phyloP scores from a whole-genome alignment of 2,329 filamentous ascomycete species.

The Tothia fuscella region DNA sequence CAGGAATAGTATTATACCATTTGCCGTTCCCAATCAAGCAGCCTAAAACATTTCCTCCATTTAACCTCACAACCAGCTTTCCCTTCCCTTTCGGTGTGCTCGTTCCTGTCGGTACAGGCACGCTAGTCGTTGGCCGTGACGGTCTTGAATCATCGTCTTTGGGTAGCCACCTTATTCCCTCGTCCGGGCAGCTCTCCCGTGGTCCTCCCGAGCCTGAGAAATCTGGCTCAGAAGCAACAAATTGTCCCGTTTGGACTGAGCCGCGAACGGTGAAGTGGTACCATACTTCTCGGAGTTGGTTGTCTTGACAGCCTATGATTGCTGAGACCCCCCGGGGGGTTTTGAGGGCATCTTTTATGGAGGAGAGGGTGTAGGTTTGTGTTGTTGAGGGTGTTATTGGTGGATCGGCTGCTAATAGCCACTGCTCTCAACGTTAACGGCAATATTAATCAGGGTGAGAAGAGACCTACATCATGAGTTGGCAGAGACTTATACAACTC shows the following conservation, averaged over 20 bases:
- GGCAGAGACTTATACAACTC: slow-evolving; percentile 15
- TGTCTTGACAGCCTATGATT: slow-evolving; percentile 44
- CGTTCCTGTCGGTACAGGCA: slow-evolving; percentile 21
- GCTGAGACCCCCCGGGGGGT: slow-evolving; percentile 36
- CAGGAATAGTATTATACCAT: slow-evolving; percentile 47
- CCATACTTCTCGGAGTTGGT: slow-evolving; percentile 42
- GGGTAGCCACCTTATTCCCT: slow-evolving; percentile 53
- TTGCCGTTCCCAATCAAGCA: slow-evolving; percentile 55
- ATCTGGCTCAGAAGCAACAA: slow-evolving; percentile 44
- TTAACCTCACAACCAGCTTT: slow-evolving; percentile 42
- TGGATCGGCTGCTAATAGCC: slow-evolving; percentile 49
- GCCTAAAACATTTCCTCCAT: slow-evolving; percentile 39
- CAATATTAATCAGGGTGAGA: no score
- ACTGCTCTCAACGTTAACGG: no score
- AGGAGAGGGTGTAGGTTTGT: slow-evolving; percentile 45
- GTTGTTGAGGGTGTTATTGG: slow-evolving; percentile 42
- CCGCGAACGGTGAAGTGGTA: slow-evolving; percentile 53
- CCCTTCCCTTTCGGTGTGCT: slow-evolving; percentile 42
- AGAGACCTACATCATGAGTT: slow-evolving; percentile 12
- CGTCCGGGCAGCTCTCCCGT: slow-evolving; percentile 48
- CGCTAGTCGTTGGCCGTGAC: slow-evolving; percentile 18
- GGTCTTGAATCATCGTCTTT: slow-evolving; percentile 32
- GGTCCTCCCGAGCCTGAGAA: slow-evolving; percentile 9
- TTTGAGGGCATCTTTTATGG: slow-evolving; percentile 48
- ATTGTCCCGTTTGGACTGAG: slow-evolving; percentile 48